Conservation (phyloP, 768 basidiomycete genomes). For the Zangia roseola region DNA sequence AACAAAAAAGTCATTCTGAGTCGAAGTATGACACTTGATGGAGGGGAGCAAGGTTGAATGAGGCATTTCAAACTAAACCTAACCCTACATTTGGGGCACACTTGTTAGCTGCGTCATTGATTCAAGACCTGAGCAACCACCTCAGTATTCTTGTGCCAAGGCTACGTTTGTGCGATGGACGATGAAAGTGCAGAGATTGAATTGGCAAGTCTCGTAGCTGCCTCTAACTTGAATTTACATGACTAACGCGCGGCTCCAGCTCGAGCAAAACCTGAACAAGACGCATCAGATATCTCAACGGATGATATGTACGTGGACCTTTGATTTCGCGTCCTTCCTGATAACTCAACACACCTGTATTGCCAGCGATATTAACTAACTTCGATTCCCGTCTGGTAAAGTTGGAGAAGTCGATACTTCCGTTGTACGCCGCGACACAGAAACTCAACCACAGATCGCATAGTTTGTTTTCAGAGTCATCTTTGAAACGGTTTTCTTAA, state of each 20-base stretch:
- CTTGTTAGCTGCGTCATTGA: too few relatives aligned
- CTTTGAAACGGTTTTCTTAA: neutral
- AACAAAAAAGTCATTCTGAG: too few relatives aligned
- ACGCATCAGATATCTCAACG: slow-evolving; percentile 81
- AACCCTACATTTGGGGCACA: slow-evolving; percentile 3
- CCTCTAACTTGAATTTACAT: neutral
- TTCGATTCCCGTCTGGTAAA: slow-evolving; percentile 81
- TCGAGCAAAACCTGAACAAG: slow-evolving; percentile 87
- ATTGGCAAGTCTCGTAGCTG: slow-evolving; percentile 6
- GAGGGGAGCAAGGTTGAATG: too few relatives aligned
- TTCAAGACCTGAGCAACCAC: neutral
- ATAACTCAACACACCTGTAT: slow-evolving; percentile 29
- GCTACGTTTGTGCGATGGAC: slow-evolving; percentile 13
- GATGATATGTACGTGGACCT: slow-evolving; percentile 67
- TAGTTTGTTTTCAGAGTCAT: slow-evolving; percentile 47
- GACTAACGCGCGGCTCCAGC: slow-evolving; percentile 36
- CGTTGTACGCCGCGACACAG: slow-evolving; percentile 78
- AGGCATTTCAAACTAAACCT: too few relatives aligned
- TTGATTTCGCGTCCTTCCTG: neutral
- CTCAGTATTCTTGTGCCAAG: neutral
- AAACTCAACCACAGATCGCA: slow-evolving; percentile 66
- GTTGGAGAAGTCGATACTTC: slow-evolving; percentile 82
- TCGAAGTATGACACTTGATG: too few relatives aligned
- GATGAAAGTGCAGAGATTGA: slow-evolving; percentile 30
- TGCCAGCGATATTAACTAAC: slow-evolving; percentile 74